Conservation (phyloP, 2,329 filamentous ascomycete species). For the Amylocarpus encephaloides region DNA sequence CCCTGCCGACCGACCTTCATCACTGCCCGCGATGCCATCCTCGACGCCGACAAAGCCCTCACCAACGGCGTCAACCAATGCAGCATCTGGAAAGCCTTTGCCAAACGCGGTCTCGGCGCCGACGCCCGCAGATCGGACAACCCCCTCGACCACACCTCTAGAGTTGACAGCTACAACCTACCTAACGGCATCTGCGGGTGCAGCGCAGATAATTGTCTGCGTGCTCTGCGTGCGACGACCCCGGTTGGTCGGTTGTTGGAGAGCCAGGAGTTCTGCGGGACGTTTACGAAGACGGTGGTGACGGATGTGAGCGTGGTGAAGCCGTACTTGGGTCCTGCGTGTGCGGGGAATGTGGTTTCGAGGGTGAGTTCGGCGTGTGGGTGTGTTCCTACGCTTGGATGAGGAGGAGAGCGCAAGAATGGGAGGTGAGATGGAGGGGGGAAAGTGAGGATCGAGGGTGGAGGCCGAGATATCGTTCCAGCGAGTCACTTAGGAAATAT, state of each 20-base stretch:
- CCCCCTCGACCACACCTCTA: constrained; percentile 1
- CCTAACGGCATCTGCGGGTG: constrained; percentile 10
- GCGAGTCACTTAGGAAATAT: too few species aligned
- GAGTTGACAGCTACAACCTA: constrained; percentile 11
- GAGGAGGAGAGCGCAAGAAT: too few species aligned
- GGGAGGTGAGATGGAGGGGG: too few species aligned
- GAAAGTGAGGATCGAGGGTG: too few species aligned
- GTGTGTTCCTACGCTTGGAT: constrained; percentile 1
- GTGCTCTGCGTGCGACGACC: constrained; percentile 30
- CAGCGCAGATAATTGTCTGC: constrained; percentile 32
- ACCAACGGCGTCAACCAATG: constrained; percentile 46
- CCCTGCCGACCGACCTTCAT: constrained; percentile 50
- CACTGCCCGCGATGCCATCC: constrained; percentile 46
- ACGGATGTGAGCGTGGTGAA: constrained; percentile 7
- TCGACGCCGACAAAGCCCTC: constrained; percentile 47
- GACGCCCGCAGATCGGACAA: constrained; percentile 7
- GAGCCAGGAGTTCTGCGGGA: constrained; percentile 31
- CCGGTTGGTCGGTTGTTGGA: constrained; percentile 30
- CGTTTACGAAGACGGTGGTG: constrained; percentile 17
- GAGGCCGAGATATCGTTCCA: too few species aligned
- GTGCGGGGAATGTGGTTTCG: constrained; percentile 6
- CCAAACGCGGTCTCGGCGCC: constrained; percentile 47
- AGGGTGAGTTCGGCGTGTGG: constrained; percentile 12
- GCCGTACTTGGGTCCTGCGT: constrained; percentile 5
- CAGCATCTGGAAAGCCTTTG: constrained; percentile 48